Percentiles rank a stretch among this genome's conserved stretches.
Conservation (phyloP, 2,329 filamentous ascomycete genomes). For the Apiospora sp. region DNA sequence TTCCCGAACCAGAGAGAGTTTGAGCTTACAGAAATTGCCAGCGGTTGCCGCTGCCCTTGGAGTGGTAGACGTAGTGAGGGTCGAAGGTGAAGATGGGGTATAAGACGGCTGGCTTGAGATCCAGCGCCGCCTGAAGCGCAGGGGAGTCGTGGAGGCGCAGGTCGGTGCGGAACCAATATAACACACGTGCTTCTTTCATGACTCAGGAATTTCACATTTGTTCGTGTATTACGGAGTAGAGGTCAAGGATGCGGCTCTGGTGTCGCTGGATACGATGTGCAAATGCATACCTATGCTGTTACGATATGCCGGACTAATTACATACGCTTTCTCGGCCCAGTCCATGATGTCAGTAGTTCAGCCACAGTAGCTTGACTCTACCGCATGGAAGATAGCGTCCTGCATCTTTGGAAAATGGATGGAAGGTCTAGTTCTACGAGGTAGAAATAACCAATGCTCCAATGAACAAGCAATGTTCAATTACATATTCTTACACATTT, state of each 20-base stretch:
- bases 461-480: not conserved
- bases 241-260: not conserved
- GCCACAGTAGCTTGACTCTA: slow-evolving; percentile 29
- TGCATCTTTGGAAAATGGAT: not conserved
- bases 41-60: slow-evolving; percentile 74
- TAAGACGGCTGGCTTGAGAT: slow-evolving; percentile 71
- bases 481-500: not conserved
- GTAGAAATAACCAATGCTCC: not conserved
- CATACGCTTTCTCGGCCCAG: slow-evolving; percentile 6
- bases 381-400: not conserved
- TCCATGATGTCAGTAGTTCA: slow-evolving; percentile 37
- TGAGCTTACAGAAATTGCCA: slow-evolving; percentile 72
- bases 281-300: not conserved
- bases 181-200: slow-evolving; percentile 58
- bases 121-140: slow-evolving; percentile 74
- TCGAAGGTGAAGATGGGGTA: slow-evolving; percentile 86
- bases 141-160: slow-evolving; percentile 80
- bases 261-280: not conserved
- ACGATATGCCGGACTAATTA: not conserved
- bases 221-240: slow-evolving; percentile 26
- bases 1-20: not conserved
- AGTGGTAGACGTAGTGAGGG: slow-evolving; percentile 79
- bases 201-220: slow-evolving; percentile 37
- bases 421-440: too few species aligned
- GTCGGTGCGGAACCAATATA: slow-evolving; percentile 84